phyloP scores from a whole-genome alignment of 805 yeast genomes.

The Yarrowia phangngaensis region DNA sequence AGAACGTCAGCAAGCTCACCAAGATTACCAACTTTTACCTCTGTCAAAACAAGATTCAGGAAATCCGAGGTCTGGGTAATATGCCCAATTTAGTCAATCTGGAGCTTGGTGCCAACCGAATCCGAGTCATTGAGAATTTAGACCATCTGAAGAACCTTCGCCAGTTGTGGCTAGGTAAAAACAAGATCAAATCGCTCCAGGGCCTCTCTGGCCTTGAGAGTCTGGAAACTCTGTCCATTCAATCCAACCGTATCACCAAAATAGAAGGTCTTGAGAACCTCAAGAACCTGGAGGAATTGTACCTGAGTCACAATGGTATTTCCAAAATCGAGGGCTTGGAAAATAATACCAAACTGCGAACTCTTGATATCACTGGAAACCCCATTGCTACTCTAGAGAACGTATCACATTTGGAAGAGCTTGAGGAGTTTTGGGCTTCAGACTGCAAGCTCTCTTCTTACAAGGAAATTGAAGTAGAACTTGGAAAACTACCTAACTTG shows the following conservation, averaged over 20 bases:
- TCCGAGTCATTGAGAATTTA: conserved; percentile 53
- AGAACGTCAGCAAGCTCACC: conserved; percentile 62
- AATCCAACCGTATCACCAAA: conserved; percentile 73
- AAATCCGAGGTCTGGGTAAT: conserved; percentile 61
- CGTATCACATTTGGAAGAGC: conserved; percentile 56
- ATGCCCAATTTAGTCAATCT: conserved; percentile 58
- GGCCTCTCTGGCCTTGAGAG: conserved; percentile 58
- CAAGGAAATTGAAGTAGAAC: conserved; percentile 61
- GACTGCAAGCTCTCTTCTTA: conserved; percentile 66
- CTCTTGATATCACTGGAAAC: conserved; percentile 80
- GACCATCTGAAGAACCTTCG: conserved; percentile 53
- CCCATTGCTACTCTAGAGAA: conserved; percentile 58
- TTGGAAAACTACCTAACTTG: conserved; percentile 57
- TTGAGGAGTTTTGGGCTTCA: conserved; percentile 94
- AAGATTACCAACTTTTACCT: conserved; percentile 68
- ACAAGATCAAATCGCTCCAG: conserved; percentile 61
- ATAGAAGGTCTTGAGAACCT: conserved; percentile 77
- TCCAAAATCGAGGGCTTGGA: conserved; percentile 73
- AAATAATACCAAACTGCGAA: conserved; percentile 58
- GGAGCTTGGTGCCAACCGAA: conserved; percentile 87
- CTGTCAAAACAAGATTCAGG: conserved; percentile 80
- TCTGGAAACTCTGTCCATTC: conserved; percentile 76
- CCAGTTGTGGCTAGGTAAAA: conserved; percentile 91
- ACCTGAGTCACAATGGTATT: conserved; percentile 81
- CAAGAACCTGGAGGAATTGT: conserved; percentile 73